Base-by-base conservation (phyloP, 306 rosid species). In the Neltuma alba region DNA sequence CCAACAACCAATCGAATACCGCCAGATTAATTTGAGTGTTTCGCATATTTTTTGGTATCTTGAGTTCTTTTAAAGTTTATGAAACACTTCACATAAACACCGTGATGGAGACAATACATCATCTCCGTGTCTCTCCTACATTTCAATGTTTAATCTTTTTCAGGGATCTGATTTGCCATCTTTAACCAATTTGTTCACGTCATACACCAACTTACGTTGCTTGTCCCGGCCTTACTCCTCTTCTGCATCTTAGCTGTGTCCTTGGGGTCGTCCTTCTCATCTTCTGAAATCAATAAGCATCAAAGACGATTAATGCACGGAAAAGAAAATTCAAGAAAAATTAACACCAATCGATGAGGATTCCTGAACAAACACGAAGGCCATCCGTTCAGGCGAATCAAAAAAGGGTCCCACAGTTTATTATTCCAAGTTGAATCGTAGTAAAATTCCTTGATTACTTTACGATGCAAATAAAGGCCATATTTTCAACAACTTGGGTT, bases 221-320 rank as follows among this genome's bases (percentile, higher is more conserved):
- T 76, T 21, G 86, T 23, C 47, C 83, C 23, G 70, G 9, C 85
- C 77, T 82, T 84, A 64, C 31, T 86, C 87, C 85, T 89, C 83
- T 74, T 87, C 87, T 70, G 88, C 68, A 78, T 87, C 78, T 85
- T 76, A 75, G 83, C 77, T 6, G 83, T 84, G 74, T 78, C 85
- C 76, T 70, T 81, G 62, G 47, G 52, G 40, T 81, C 88, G 83
- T 10, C 57, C 31, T 74, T 82, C 86, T 87, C 97, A 45, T 89
- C 99, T 31, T 89, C 97, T 94, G 91, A 85, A 80, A 74, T 66
- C 72, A 77, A 42, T 76, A 80, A 76, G 72, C 55, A 83, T 11
- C 12, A 23, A 76, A 67, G 6, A 62, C 20, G 3, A 55, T 67
- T 65, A 66, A 6, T 11, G 14, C 20, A 20, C n/a, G 20, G 28